Evolutionary conservation across 345 rosid species (phyloP).

Genomic region (Ricinus communis): DNA sequence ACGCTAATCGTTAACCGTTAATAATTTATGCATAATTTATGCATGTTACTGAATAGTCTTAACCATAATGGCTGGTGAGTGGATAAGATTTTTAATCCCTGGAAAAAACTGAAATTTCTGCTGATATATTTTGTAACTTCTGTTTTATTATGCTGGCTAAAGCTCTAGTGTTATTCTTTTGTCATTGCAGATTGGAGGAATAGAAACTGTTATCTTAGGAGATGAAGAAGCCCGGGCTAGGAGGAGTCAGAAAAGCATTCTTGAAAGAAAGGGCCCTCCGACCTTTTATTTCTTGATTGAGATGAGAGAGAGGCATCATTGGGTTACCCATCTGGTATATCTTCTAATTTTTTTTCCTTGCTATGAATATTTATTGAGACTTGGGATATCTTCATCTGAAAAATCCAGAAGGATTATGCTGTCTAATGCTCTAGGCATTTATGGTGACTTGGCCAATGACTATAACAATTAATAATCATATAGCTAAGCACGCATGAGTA

Average conservation of each 20-base stretch:
- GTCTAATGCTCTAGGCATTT: too few species aligned
- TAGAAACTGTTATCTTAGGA: slow-evolving; percentile 60
- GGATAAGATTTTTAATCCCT: background rate
- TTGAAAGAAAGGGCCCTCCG: slow-evolving; percentile 67
- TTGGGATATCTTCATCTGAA: background rate
- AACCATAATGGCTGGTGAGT: background rate
- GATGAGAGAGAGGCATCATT: slow-evolving; percentile 60
- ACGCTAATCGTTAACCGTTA: too few species aligned
- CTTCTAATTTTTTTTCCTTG: background rate
- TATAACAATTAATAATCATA: too few species aligned
- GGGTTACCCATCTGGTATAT: slow-evolving; percentile 61
- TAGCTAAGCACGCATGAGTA: too few species aligned
- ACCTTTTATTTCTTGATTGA: slow-evolving; percentile 72
- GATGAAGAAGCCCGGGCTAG: slow-evolving; percentile 67
- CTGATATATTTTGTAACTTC: background rate
- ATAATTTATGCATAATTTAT: too few species aligned
- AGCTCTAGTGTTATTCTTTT: background rate
- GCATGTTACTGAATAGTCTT: too few species aligned
- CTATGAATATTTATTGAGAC: background rate
- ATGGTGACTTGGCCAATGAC: too few species aligned
- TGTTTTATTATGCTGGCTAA: background rate
- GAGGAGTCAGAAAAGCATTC: slow-evolving; percentile 58
- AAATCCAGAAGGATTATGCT: background rate
- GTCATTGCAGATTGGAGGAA: slow-evolving; percentile 58
- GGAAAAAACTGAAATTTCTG: background rate